Conservation (phyloP, 768 basidiomycete species). For the Imleria badia region DNA sequence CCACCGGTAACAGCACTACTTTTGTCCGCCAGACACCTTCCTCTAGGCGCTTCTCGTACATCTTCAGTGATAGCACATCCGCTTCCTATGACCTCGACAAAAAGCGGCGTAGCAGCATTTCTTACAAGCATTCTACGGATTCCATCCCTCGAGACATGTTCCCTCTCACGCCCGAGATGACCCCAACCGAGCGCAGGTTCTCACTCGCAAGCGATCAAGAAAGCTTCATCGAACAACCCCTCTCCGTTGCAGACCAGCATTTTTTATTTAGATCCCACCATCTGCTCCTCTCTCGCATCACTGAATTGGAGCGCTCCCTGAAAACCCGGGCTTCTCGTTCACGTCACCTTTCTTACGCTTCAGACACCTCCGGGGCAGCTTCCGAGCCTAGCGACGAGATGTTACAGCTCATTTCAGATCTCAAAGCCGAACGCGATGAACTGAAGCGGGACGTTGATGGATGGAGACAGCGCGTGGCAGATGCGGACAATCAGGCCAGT, state of each 20-base stretch:
- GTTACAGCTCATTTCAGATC: slow-evolving; percentile 68
- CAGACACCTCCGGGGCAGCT: slow-evolving; percentile 37
- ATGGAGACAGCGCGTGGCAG: slow-evolving; percentile 75
- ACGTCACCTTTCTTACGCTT: slow-evolving; percentile 51
- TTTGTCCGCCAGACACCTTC: slow-evolving; percentile 15
- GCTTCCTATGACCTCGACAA: slow-evolving; percentile 32
- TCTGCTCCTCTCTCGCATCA: slow-evolving; percentile 77
- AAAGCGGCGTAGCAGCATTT: slow-evolving; percentile 67
- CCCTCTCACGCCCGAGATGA: slow-evolving; percentile 71
- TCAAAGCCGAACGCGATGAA: slow-evolving; percentile 88
- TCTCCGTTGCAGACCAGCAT: slow-evolving; percentile 75
- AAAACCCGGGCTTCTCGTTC: slow-evolving; percentile 44
- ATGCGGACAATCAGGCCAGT: slow-evolving; percentile 69
- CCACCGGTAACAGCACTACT: slow-evolving; percentile 20
- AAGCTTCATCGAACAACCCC: slow-evolving; percentile 40
- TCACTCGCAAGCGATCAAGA: slow-evolving; percentile 31
- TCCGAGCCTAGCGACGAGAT: slow-evolving; percentile 74
- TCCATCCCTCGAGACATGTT: slow-evolving; percentile 36
- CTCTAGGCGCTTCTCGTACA: slow-evolving; percentile 28
- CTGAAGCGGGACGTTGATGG: slow-evolving; percentile 85
- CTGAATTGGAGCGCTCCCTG: slow-evolving; percentile 73
- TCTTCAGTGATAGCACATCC: slow-evolving; percentile 21
- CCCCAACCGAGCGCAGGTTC: slow-evolving; percentile 55
- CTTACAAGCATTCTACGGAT: slow-evolving; percentile 57
- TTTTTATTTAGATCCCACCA: slow-evolving; percentile 86